Evolutionary conservation across 805 yeast species (phyloP), one percentile per base, ranked within the genome.

Genomic region (Scheffersomyces amazonensis): DNA sequence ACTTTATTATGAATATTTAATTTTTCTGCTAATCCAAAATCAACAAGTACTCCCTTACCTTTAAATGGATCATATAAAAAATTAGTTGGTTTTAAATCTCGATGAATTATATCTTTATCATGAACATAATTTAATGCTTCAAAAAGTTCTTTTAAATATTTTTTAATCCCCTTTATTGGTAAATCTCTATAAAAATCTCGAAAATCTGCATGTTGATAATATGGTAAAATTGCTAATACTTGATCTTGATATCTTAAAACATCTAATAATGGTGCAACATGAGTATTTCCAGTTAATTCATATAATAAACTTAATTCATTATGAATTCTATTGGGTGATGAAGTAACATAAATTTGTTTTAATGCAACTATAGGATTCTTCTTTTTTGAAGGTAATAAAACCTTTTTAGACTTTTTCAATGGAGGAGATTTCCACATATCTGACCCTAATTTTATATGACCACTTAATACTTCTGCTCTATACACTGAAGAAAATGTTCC

Each of bases 271-370:
- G 97, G 96, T 1, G 96, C 96, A 21, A 93, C 88, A 45, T 82
- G 78, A 1, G 76, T 69, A 44, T 83, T 80, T 0, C 87, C 87
- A 6, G 82, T 72, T 35, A 87, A 60, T 44, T 73, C 75, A 54
- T 84, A 83, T 22, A 93, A 70, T 33, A 93, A 65, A 46, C 83
- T 83, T 46, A 93, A 73, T 60, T 93, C 99, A 58, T 90, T 90
- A 50, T 78, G 80, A 31, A 93, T 91, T 60, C 99, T 75, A 45
- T 80, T 82, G 0, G 98, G 97, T 6, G 97, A 88, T 1, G 96
- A 87, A 0, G 99, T 93, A 16, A 90, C 98, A 59, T 91, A 90
- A 33, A 93, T 88, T 53, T 93, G 79, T 58, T 93, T 93, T 48
- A 93, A 69, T 2, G 99, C 99, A 40, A 93, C 98, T 36, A 70